phyloP scores from a whole-genome alignment of 164 flowering plant genomes.

The Nymphaea thermarum region DNA sequence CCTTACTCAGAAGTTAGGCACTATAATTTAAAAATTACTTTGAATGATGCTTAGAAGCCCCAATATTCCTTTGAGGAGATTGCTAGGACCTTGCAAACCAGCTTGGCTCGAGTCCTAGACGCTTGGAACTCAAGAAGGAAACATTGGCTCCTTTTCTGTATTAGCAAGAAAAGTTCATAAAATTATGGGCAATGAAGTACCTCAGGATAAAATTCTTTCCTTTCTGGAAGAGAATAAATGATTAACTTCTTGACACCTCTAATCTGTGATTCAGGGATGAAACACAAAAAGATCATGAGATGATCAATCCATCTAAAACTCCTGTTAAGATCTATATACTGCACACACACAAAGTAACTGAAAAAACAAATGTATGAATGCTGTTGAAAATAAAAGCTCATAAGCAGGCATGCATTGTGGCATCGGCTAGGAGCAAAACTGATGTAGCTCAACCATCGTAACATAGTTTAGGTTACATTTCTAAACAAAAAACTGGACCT shows the following conservation, averaged over 20 bases:
- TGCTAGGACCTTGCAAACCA: neutral
- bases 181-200: slow-evolving; percentile 16
- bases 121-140: neutral
- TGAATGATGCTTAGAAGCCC: neutral
- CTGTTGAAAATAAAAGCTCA: too few relatives aligned
- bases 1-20: neutral
- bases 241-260: slow-evolving; percentile 83
- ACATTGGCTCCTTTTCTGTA: too few relatives aligned
- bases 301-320: too few relatives aligned
- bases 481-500: too few relatives aligned
- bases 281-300: too few relatives aligned
- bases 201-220: slow-evolving; percentile 94
- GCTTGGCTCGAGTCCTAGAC: neutral
- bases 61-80: neutral
- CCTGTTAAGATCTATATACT: too few relatives aligned
- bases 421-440: too few relatives aligned
- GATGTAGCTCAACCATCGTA: too few relatives aligned
- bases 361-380: too few relatives aligned
- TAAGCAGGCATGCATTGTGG: too few relatives aligned
- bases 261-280: slow-evolving; percentile 27
- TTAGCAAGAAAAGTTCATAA: neutral
- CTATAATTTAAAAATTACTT: neutral
- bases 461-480: too few relatives aligned
- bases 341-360: too few relatives aligned
- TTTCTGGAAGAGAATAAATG: slow-evolving; percentile 85